Evolutionary conservation across 495 filamentous ascomycete species (phyloP), one percentile per base, ranked within the genome.

Genomic region (Xylaria nigripes): DNA sequence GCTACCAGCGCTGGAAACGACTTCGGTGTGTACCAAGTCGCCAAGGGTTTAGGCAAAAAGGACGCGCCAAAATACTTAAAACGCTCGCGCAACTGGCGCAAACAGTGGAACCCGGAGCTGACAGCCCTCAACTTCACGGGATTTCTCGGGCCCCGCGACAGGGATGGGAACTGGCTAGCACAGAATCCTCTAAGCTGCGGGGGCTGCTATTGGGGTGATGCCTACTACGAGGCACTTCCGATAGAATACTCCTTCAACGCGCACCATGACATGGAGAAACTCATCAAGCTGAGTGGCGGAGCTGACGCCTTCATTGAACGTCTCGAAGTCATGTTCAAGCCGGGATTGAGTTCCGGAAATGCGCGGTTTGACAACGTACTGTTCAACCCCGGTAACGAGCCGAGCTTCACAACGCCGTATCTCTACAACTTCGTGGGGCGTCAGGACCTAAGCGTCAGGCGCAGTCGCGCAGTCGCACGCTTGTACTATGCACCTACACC

Each of bases 211-310:
- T 87, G 85, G 85, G 61, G 50, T 3, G 71, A 73, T 54, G 50
- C 48, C 40, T 76, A 80, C 62, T 89, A 89, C 62, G 72, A 90
- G 67, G 86, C 68, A 8, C 72, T 75, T 13, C 78, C 84, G 0
- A 87, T 84, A 76, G 80, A 83, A 24, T 89, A 90, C 65, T 82
- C 80, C 0, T 84, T 86, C 70, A 80, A 78, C 49, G 78, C 79
- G 32, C 76, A 84, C 40, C 85, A 89, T 63, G 86, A 90, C 59
- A 80, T 88, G 61, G 62, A 67, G 22, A 72, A 74, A 13, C 66
- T 87, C 12, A 76, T 89, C 56, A 56, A 73, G 2, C 64, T 77
- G 29, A 75, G 75, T 51, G 85, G 85, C 27, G 86, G 86, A 0
- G 50, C 74, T 0, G 59, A 71, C 2, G 66, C 60, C 23, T 90